phyloP scores from a whole-genome alignment of 371 early-diverging fungal species.

The Mucor racemosus region DNA sequence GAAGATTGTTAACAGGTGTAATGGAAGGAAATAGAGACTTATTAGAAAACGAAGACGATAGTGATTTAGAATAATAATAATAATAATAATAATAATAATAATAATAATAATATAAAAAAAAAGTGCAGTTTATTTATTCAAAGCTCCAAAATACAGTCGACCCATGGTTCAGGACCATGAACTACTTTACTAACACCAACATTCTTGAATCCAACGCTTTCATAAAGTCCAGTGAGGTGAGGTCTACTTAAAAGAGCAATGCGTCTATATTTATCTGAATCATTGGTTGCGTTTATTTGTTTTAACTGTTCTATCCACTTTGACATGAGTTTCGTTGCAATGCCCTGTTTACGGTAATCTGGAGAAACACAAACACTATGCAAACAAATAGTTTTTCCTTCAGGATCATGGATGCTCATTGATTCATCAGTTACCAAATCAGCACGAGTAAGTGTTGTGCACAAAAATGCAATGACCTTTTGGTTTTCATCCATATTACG shows the following conservation, averaged over 20 bases:
- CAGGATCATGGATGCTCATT: constrained; percentile 66
- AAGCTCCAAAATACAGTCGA: constrained; percentile 43
- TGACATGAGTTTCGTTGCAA: constrained; percentile 56
- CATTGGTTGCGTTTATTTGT: constrained; percentile 18
- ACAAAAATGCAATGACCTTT: constrained; percentile 62
- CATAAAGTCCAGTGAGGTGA: constrained; percentile 60
- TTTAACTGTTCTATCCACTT: constrained; percentile 52
- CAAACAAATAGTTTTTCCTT: constrained; percentile 67
- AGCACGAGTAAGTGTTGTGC: constrained; percentile 53
- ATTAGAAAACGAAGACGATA: constrained; percentile 17
- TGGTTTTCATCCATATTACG: constrained; percentile 18
- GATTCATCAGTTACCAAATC: constrained; percentile 66
- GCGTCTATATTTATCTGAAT: constrained; percentile 39
- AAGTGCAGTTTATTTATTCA: constrained; percentile 4
- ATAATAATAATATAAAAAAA: neutral
- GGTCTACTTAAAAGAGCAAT: constrained; percentile 65
- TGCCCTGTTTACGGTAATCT: constrained; percentile 56
- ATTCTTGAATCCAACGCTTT: constrained; percentile 62
- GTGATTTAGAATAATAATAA: constrained; percentile 5
- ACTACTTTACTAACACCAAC: constrained; percentile 63
- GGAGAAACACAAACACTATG: constrained; percentile 72
- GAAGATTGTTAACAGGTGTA: constrained; percentile 34
- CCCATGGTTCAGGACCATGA: constrained; percentile 73
- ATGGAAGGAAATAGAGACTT: constrained; percentile 23
- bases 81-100: constrained; percentile 3